Evolutionary conservation across 2,329 filamentous ascomycete species (phyloP), one percentile per base, ranked within the genome.

Genomic region (Fusarium sp.): DNA sequence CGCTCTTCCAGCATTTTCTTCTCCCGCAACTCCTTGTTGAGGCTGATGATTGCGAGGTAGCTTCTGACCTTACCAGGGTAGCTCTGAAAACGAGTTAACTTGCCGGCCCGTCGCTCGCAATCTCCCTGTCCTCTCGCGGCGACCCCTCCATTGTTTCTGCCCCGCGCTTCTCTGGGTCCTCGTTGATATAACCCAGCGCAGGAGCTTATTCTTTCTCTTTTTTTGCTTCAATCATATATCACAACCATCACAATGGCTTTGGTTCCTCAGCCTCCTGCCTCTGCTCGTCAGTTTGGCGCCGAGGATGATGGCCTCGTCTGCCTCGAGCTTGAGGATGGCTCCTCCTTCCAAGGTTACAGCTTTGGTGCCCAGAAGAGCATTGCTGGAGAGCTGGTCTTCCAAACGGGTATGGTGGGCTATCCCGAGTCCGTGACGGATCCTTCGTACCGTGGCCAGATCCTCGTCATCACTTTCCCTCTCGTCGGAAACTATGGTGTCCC

Each of bases 341-440:
- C 91, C 62, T 88, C 93, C 78, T 97, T 94, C 86, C 93, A 97
- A 80, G 96, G 96, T 75, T 94, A 93, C 85, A 97, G 94, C 87
- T 99, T 99, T 80, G 96, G 96, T 82, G 94, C 95, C 70, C 87
- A 93, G 78, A 97, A 94, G 88, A 97, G 93, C 84, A 90, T 97
- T 77, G 92, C 95, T 72, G 96, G 96, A 81, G 96, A 99, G 86
- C 87, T 99, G 80, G 96, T 99, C 83, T 99, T 99, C 85, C 95
- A 98, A 87, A 99, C 96, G 62, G 96, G 96, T 82, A 97, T 98
- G 94, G 96, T 98, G 75, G 96, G 96, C 78, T 99, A 99, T 80
- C 94, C 96, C 43, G 96, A 99, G 86, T 97, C 92, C 49, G 87
- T 96, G 75, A 95, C 93, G 66, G 93, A 96, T 78, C 93, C 93